Evolutionary conservation across 2,329 filamentous ascomycete genomes (phyloP), one percentile per base, ranked within the genome.

Genomic region (Xylariaceae sp.): DNA sequence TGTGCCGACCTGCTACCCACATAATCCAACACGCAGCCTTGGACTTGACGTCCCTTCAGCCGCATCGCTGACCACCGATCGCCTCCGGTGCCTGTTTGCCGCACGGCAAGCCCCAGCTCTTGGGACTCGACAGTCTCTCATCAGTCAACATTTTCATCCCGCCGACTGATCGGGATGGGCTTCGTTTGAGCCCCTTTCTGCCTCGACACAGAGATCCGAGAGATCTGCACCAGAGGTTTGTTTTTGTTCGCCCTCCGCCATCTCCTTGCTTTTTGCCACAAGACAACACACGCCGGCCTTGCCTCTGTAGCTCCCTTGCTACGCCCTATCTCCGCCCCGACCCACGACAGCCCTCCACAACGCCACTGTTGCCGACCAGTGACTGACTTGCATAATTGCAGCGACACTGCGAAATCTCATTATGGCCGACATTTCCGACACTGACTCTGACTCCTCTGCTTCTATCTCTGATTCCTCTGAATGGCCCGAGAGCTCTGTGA

Each of bases 391-490:
- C 16, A 9, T 12, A 6, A 14, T 18, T 18, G 12, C 12, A 28
- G 41, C 41, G 19, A 42, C 41, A 42, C 41, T 13, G 16, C 12
- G 13, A 28, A 18, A 6, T 18, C 14, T 42, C 49, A 56, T 33
- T 50, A 64, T 64, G 62, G 60, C 54, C 45, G 62, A 63, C 54
- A 54, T 59, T 33, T 33, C 48, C 33, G 42, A 60, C 48, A 62
- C 60, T n/a, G 57, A 59, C 22, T 28, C 22, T 50, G 50, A 39
- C 13, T 41, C 39, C 3, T 40, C 45, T 6, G 43, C 34, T n/a
- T 34, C 28, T 33, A 45, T 19, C 14, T 51, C 47, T 17, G 16
- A 53, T 7, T 31, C 22, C 18, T 31, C 40, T 18, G 38, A 2
- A 13, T 19, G 31, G 42, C 14, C 31, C 7, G 43, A 42, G 46